Evolutionary conservation across 331 rosid species (phyloP).

Genomic region (Quercus tomentella): DNA sequence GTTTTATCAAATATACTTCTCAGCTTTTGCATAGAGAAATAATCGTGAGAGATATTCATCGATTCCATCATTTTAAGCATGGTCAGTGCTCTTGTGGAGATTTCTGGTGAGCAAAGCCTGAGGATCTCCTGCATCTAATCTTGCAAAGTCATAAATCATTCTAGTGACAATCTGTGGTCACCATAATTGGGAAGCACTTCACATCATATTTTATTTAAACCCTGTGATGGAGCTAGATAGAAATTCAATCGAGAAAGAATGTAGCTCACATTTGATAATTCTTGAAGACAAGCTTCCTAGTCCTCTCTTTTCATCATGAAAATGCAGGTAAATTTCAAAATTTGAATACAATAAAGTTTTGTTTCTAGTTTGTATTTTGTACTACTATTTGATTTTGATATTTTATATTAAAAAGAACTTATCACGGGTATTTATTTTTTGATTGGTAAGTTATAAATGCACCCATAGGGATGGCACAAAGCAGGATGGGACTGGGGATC

Average conservation of each 20-base stretch:
- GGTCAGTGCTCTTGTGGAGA: conserved; percentile 76
- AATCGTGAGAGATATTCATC: conserved; percentile 61
- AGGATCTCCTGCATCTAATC: not conserved
- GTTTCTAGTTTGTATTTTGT: not conserved
- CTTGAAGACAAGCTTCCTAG: not conserved
- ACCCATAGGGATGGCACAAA: too few relatives aligned
- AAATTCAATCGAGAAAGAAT: not conserved
- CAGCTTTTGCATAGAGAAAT: conserved; percentile 63
- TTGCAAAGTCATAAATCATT: not conserved
- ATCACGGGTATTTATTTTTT: too few relatives aligned
- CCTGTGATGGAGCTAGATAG: not conserved
- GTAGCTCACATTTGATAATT: not conserved
- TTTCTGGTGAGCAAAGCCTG: conserved; percentile 48
- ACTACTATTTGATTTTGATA: too few relatives aligned
- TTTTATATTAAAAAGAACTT: too few relatives aligned
- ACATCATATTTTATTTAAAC: not conserved
- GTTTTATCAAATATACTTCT: conserved; percentile 63
- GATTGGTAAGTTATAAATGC: too few relatives aligned
- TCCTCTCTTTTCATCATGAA: not conserved
- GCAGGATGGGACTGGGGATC: too few relatives aligned
- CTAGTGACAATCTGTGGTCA: conserved; percentile 7
- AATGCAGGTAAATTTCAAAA: not conserved
- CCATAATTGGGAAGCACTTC: conserved; percentile 8
- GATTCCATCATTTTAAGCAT: conserved; percentile 66
- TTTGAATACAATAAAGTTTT: not conserved